Evolutionary conservation across 2,329 filamentous ascomycete genomes (phyloP).

Genomic region (Alternaria hordeiaustralica): DNA sequence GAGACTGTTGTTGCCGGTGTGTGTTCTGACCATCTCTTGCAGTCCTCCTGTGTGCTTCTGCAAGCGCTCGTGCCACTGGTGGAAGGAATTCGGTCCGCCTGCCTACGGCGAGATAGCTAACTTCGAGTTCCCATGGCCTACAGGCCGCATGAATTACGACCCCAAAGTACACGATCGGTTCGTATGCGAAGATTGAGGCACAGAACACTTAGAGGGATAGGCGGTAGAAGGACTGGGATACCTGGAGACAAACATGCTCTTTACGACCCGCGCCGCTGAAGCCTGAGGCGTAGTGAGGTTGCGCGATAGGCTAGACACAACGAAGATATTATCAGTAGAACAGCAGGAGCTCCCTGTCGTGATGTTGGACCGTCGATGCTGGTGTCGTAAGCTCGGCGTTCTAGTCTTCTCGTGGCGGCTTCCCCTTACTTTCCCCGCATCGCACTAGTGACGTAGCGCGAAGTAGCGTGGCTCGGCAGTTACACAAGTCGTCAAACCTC

Average conservation of each 20-base stretch:
- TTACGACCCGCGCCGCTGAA: no score
- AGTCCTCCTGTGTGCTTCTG: background rate
- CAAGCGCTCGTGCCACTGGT: background rate
- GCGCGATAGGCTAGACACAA: background rate
- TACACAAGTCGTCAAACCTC: background rate
- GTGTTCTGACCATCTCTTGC: background rate
- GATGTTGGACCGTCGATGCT: background rate
- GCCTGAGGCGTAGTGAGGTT: no score
- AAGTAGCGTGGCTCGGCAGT: slow-evolving; percentile 15
- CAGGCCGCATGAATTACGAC: background rate
- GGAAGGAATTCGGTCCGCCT: background rate
- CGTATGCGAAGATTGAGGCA: background rate
- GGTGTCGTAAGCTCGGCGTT: background rate
- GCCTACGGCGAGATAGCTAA: background rate
- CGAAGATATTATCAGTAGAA: background rate
- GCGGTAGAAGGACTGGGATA: no score
- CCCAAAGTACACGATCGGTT: background rate
- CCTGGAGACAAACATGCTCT: no score
- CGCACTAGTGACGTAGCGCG: slow-evolving; percentile 4
- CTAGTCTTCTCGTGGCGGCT: background rate
- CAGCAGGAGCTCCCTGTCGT: background rate
- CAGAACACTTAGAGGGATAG: background rate
- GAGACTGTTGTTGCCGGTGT: background rate
- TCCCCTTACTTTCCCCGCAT: slow-evolving; percentile 16
- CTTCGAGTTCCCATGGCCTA: background rate